phyloP scores from a whole-genome alignment of 2,329 filamentous ascomycete species.

The Nannizziopsis barbatae region DNA sequence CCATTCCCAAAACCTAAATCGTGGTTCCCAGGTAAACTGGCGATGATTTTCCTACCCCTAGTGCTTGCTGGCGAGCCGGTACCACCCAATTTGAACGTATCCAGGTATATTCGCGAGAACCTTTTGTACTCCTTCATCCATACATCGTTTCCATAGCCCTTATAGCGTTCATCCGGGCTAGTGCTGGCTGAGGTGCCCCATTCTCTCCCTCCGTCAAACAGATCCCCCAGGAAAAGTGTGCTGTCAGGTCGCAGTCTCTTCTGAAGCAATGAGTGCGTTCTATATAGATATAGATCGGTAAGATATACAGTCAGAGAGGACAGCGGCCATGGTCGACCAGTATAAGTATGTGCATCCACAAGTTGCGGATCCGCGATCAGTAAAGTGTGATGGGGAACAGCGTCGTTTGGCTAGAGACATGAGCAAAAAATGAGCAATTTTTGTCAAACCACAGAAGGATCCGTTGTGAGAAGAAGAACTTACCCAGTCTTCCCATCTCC shows the following conservation, averaged over 20 bases:
- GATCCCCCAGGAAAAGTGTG: conserved; percentile 79
- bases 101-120: conserved; percentile 76
- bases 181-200: conserved; percentile 63
- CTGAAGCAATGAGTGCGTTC: conserved; percentile 71
- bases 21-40: conserved; percentile 85
- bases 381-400: conserved; percentile 70
- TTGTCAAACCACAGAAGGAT: conserved; percentile 9
- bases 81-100: conserved; percentile 52
- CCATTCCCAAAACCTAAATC: conserved; percentile 84
- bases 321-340: conserved; percentile 65
- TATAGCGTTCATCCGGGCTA: conserved; percentile 56
- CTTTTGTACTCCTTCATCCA: conserved; percentile 81
- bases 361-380: conserved; percentile 86
- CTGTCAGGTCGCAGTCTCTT: conserved; percentile 68
- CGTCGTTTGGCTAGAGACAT: conserved; percentile 53
- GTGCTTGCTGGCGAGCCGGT: conserved; percentile 47
- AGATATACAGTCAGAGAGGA: conserved; percentile 56
- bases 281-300: conserved; percentile 81
- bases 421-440: conserved; percentile 16
- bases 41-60: conserved; percentile 64
- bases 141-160: conserved; percentile 65
- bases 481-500: conserved; percentile 88
- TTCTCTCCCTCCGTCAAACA: conserved; percentile 92
- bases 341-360: conserved; percentile 90
- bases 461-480: conserved; percentile 18